phyloP scores from a whole-genome alignment of 2,329 filamentous ascomycete genomes.

The Tolypocladium paradoxum region DNA sequence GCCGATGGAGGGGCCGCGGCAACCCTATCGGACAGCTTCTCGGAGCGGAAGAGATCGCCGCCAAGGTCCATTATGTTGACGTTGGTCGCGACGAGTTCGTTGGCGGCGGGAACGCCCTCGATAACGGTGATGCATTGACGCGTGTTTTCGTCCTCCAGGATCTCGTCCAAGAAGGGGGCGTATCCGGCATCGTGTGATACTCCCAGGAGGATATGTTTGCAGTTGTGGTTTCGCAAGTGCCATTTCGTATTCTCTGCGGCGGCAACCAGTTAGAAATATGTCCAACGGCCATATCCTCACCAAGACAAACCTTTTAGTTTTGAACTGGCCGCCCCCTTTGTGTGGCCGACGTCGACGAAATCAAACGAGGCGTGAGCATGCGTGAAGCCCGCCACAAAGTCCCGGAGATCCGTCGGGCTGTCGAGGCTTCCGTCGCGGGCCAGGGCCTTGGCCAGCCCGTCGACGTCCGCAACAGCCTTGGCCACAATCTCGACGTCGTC shows the following conservation, averaged over 20 bases:
- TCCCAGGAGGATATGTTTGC: constrained; percentile 50
- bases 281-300: not conserved
- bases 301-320: constrained; percentile 45
- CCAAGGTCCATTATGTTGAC: constrained; percentile 35
- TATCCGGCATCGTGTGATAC: constrained; percentile 53
- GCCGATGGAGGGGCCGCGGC: not conserved
- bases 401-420: constrained; percentile 33
- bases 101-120: constrained; percentile 40
- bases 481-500: constrained; percentile 42
- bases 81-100: constrained; percentile 35
- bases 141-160: constrained; percentile 32
- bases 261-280: not conserved
- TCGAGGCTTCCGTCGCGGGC: constrained; percentile 34
- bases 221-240: constrained; percentile 50
- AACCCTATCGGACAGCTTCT: constrained; percentile 35
- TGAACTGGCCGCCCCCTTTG: constrained; percentile 46
- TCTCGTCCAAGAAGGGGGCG: constrained; percentile 46
- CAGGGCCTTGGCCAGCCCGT: constrained; percentile 38
- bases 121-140: constrained; percentile 39
- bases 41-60: constrained; percentile 39
- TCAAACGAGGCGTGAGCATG: constrained; percentile 49
- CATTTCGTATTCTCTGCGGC: constrained; percentile 38
- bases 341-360: constrained; percentile 51
- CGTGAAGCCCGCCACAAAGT: constrained; percentile 51
- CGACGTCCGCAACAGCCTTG: constrained; percentile 45